phyloP scores from a whole-genome alignment of 2,329 filamentous ascomycete species.

The Penicillium sp. region DNA sequence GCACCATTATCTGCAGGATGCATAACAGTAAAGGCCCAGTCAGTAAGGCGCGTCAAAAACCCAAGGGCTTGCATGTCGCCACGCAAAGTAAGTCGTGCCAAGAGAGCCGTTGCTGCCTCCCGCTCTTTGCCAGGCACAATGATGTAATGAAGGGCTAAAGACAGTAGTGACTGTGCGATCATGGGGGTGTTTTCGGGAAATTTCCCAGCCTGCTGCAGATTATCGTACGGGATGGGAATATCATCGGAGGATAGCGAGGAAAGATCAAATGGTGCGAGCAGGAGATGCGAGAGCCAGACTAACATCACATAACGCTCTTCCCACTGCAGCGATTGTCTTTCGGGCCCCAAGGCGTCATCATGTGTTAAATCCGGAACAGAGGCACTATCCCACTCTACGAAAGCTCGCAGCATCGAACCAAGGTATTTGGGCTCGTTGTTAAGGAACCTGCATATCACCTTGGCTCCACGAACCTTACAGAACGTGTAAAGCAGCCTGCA shows the following conservation, averaged over 20 bases:
- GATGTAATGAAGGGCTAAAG: conserved; percentile 70
- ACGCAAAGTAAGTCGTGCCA: conserved; percentile 79
- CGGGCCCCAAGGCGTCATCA: conserved; percentile 16
- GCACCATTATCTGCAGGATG: conserved; percentile 43
- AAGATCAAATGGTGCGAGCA: conserved; percentile 87
- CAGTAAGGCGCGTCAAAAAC: conserved; percentile 65
- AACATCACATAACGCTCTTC: conserved; percentile 85
- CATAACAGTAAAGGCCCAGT: conserved; percentile 69
- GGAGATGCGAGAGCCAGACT: conserved; percentile 80
- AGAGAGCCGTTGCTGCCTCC: conserved; percentile 78
- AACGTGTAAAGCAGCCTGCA: conserved; percentile 82
- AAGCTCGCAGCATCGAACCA: conserved; percentile 72
- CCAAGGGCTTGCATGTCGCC: conserved; percentile 82
- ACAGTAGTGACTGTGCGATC: conserved; percentile 69
- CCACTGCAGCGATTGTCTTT: conserved; percentile 63
- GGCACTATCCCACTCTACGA: conserved; percentile 60
- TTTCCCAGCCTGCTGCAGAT: conserved; percentile 27
- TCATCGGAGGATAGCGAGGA: conserved; percentile 69
- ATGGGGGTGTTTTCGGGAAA: conserved; percentile 65
- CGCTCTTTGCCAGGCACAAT: conserved; percentile 79
- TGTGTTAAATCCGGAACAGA: conserved; percentile 12
- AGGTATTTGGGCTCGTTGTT: conserved; percentile 86
- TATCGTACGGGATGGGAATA: conserved; percentile 37
- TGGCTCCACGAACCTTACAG: conserved; percentile 91
- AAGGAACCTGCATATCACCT: conserved; percentile 86